These are phyloP conservation scores for Micractinium sp. DNA, from an alignment of 139 green algal genomes.

Conservation along the genomic window DNA sequence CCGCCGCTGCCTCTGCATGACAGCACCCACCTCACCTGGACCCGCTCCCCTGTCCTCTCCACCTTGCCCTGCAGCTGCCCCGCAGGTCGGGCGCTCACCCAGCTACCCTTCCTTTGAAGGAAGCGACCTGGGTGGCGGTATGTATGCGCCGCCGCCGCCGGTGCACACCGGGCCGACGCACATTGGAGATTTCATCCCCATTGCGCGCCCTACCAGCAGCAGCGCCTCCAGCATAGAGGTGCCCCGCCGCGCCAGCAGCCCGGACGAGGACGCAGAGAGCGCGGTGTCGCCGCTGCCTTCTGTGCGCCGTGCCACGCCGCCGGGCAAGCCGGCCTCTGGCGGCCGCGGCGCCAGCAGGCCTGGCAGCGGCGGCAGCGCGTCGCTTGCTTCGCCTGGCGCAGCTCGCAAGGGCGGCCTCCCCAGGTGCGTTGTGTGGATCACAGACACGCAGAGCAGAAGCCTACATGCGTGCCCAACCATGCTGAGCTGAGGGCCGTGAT, in stretches of 20 bases:
- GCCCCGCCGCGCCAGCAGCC: neutral
- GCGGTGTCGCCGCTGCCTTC: slow-evolving; percentile 23
- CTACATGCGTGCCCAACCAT: no score
- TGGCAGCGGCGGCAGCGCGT: neutral
- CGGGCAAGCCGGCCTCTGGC: neutral
- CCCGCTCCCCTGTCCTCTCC: neutral
- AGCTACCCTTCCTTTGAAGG: slow-evolving; percentile 21
- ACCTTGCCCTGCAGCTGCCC: neutral
- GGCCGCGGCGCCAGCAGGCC: neutral
- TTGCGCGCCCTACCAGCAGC: slow-evolving; percentile 12
- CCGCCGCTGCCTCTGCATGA: neutral
- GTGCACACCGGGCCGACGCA: neutral
- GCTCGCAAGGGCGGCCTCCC: slow-evolving; percentile 14
- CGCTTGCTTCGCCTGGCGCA: no score
- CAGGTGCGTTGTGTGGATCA: neutral
- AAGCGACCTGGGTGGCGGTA: neutral
- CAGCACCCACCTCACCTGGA: neutral
- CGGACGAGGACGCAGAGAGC: slow-evolving; percentile 5
- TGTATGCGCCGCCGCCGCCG: neutral
- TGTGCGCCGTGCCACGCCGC: neutral
- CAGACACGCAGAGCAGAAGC: neutral
- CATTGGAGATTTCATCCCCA: slow-evolving; percentile 29
- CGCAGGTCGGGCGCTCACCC: neutral
- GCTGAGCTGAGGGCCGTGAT: neutral
- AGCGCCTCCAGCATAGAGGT: neutral